Evolutionary conservation across 768 basidiomycete species (phyloP), one percentile per base, ranked within the genome.

Genomic region (Gloeopeniophorella convolvens): DNA sequence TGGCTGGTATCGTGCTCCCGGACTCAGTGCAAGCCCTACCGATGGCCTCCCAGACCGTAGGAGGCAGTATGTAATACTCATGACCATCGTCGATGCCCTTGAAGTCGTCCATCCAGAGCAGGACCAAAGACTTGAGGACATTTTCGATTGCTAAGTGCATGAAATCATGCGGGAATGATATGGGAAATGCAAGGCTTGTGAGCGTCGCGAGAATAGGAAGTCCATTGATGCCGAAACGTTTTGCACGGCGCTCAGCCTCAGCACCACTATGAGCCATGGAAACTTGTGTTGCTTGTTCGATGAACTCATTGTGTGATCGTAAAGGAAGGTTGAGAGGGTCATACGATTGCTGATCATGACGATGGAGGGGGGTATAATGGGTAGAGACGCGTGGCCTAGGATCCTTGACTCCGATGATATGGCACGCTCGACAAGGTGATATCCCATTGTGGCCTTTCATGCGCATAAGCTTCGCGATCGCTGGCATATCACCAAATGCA

Each of bases 231-330:
- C 72, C 55, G 61, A 71, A 16, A 77, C 60, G 0, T 76, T 63
- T 42, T 79, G 75, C 71, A 79, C 76, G 60, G 75, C 73, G 45
- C n/a, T n/a, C n/a, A n/a, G n/a, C n/a, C n/a, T n/a, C n/a, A n/a
- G n/a, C n/a, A n/a, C n/a, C n/a, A n/a, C n/a, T n/a, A n/a, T n/a
- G n/a, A n/a, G n/a, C 78, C 74, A 51, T 70, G 57, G 13, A 62
- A 24, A 7, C 64, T 66, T 21, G 68, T 68, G 15, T 59, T 0
- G 64, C 63, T 5, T 64, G 54, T 0, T 34, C 20, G 3, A 68
- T 32, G 15, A 72, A 63, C 7, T 65, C 58, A 1, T 50, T 36
- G 39, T 74, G 68, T 1, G 45, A 63, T 1, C 63, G 60, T 15
- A 72, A 48, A 0, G 73, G 73, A 3, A 76, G 65, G 16, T 66